These are phyloP conservation scores for Talaromyces pinophilus DNA, from an alignment of 2,329 filamentous ascomycete species.

Conservation along the genomic window DNA sequence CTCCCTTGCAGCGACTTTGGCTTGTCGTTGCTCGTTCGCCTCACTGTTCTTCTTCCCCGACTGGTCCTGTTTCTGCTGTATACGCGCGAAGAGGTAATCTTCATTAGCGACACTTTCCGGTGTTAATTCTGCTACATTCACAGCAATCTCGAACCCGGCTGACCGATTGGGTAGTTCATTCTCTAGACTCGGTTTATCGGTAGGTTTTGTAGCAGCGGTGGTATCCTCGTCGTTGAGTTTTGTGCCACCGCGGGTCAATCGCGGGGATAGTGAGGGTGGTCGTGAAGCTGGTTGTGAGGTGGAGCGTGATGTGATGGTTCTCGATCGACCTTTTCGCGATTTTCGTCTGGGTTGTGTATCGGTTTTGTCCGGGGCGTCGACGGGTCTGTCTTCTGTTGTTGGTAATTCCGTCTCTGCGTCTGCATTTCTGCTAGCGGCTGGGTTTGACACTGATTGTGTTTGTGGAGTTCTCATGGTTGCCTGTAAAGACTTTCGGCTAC, in stretches of 20 bases:
- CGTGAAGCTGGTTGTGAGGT: slow-evolving; percentile 1
- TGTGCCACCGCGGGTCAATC: neutral
- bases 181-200: neutral
- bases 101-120: slow-evolving; percentile 20
- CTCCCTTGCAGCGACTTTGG: slow-evolving; percentile 39
- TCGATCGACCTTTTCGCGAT: slow-evolving; percentile 4
- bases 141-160: slow-evolving; percentile 13
- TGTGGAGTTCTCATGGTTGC: neutral
- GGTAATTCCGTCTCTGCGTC: neutral
- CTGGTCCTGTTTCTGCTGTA: neutral
- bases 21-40: slow-evolving; percentile 30
- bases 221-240: slow-evolving; percentile 1
- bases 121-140: slow-evolving; percentile 21
- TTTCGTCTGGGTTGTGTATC: neutral
- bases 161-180: neutral
- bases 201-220: neutral
- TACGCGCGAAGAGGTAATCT: neutral
- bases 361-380: neutral
- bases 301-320: neutral
- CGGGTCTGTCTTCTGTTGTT: neutral
- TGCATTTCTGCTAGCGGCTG: neutral
- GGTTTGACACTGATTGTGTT: neutral
- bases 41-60: neutral
- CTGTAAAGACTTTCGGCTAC: slow-evolving; percentile 8
- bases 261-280: neutral